A percentile compares a stretch with the other conserved stretches of the same genome.
Conservation (phyloP, 1,284 basidiomycete species). For the Trichosporon sp. region DNA sequence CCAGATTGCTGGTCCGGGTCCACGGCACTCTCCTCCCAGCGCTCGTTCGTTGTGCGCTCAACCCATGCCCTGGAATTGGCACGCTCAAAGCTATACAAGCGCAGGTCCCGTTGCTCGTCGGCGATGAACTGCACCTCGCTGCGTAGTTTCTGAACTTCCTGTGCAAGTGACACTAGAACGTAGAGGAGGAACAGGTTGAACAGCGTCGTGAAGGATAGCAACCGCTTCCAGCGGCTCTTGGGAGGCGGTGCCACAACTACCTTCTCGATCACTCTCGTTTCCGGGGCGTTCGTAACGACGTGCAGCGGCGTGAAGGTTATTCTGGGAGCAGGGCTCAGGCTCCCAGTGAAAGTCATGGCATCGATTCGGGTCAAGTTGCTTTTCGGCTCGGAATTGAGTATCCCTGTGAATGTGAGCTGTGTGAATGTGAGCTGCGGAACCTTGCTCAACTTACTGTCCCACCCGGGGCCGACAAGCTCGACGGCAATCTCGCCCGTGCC, state of each 20-base stretch:
- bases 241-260: background rate
- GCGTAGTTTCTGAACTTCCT: conserved; percentile 33
- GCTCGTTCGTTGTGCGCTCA: background rate
- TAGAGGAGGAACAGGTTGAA: conserved; percentile 34
- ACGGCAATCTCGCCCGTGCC: conserved; percentile 20
- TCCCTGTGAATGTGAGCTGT: conserved; percentile 12
- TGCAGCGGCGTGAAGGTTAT: conserved; percentile 7
- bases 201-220: conserved; percentile 28
- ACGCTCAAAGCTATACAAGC: conserved; percentile 23
- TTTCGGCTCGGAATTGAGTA: conserved; percentile 6
- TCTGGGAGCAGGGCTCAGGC: conserved; percentile 4
- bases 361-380: conserved; percentile 13
- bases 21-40: background rate
- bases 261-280: background rate
- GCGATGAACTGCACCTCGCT: conserved; percentile 35
- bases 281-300: background rate
- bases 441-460: conserved; percentile 26
- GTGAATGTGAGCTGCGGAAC: background rate
- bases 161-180: conserved; percentile 29
- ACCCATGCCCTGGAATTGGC: background rate
- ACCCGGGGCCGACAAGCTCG: conserved; percentile 27
- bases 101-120: conserved; percentile 37
- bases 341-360: conserved; percentile 11
- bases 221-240: background rate
- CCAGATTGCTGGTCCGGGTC: background rate